Evolutionary conservation across 352 stramenopile species (phyloP).

Genomic region (Globisporangium paroecandrum): DNA sequence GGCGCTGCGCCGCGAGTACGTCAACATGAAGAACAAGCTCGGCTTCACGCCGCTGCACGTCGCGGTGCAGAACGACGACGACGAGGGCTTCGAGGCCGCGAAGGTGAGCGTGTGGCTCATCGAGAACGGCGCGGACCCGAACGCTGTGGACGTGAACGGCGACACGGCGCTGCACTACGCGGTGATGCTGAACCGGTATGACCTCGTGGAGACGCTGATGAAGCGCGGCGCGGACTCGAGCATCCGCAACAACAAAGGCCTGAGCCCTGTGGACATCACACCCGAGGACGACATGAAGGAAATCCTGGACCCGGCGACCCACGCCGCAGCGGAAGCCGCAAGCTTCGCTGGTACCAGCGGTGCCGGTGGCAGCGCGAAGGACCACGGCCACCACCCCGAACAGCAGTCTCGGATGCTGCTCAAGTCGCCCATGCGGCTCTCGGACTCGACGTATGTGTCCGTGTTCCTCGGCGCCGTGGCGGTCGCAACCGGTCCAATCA

Average conservation of each 20-base stretch:
- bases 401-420: slow-evolving; percentile 27
- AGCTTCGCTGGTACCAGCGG: slow-evolving; percentile 13
- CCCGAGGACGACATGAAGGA: slow-evolving; percentile 77
- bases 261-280: slow-evolving; percentile 66
- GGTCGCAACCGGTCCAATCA: slow-evolving; percentile 77
- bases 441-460: slow-evolving; percentile 83
- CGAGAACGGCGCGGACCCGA: slow-evolving; percentile 79
- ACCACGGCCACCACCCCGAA: slow-evolving; percentile 22
- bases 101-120: slow-evolving; percentile 87
- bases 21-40: slow-evolving; percentile 86
- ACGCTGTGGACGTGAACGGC: slow-evolving; percentile 73
- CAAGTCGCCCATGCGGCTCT: slow-evolving; percentile 48
- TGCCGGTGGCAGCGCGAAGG: slow-evolving; percentile 13
- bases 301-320: slow-evolving; percentile 58
- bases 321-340: slow-evolving; percentile 35
- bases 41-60: slow-evolving; percentile 80
- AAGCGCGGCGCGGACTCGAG: slow-evolving; percentile 76
- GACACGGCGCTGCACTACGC: slow-evolving; percentile 87
- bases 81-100: slow-evolving; percentile 86
- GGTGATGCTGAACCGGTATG: slow-evolving; percentile 73
- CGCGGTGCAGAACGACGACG: slow-evolving; percentile 83
- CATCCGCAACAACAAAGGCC: slow-evolving; percentile 68
- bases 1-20: slow-evolving; percentile 69
- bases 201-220: slow-evolving; percentile 85
- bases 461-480: slow-evolving; percentile 81